Evolutionary conservation across 768 basidiomycete genomes (phyloP).

Genomic region (Terana coerulea): DNA sequence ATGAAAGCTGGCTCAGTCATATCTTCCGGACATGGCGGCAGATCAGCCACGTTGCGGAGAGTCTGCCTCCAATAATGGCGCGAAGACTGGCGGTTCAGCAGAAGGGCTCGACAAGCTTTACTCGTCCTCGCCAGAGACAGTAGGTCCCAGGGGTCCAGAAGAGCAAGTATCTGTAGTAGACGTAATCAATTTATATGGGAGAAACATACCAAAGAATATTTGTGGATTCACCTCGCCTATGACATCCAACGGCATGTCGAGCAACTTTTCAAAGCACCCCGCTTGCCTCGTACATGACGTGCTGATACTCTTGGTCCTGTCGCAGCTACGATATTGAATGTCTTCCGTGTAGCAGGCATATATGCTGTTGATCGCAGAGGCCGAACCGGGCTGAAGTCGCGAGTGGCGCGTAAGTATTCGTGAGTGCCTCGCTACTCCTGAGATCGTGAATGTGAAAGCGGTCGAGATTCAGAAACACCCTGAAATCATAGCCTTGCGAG

Average conservation of each 20-base stretch:
- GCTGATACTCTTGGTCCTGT: not conserved
- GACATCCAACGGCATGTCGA: not conserved
- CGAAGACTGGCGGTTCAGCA: not conserved
- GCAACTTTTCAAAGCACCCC: not conserved
- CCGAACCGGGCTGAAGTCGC: not conserved
- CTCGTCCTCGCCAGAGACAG: constrained; percentile 3
- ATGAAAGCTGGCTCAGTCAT: not conserved
- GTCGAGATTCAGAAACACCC: not conserved
- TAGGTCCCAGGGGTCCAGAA: not conserved
- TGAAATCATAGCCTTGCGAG: too few relatives aligned
- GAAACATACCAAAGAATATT: not conserved
- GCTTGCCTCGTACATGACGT: not conserved
- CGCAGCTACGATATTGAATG: not conserved
- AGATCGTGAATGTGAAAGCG: not conserved
- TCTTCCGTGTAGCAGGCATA: too few relatives aligned
- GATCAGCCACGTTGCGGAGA: not conserved
- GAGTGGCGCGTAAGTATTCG: not conserved
- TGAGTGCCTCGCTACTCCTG: not conserved
- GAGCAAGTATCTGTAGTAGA: not conserved
- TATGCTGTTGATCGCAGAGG: not conserved
- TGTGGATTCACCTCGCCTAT: not conserved
- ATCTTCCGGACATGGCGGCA: not conserved
- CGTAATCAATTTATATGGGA: not conserved
- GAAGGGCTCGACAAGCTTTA: not conserved
- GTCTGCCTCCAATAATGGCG: not conserved